These are phyloP conservation scores for Uncinocarpus reesii DNA, from an alignment of 2,329 filamentous ascomycete genomes.

Conservation along the genomic window DNA sequence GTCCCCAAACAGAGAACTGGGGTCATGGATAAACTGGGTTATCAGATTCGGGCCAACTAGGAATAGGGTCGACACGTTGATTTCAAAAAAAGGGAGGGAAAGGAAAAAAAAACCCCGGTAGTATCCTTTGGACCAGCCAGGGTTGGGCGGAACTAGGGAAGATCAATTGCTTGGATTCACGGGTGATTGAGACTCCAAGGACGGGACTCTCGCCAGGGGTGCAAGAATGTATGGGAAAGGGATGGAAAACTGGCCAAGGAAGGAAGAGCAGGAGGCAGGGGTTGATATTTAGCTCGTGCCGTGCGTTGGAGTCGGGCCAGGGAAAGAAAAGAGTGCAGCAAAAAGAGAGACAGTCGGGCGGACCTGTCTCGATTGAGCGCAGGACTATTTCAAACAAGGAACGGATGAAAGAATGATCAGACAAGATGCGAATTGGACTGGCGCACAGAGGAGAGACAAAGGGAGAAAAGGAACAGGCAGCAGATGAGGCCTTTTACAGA, in stretches of 20 bases:
- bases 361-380: no score
- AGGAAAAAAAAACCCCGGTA: neutral
- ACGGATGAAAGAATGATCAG: neutral
- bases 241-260: neutral
- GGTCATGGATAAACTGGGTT: slow-evolving; percentile 8
- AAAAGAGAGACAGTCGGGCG: no score
- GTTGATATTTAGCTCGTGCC: neutral
- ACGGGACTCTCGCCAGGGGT: neutral
- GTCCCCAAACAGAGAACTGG: slow-evolving; percentile 5
- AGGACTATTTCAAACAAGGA: neutral
- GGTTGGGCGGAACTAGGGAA: slow-evolving; percentile 9
- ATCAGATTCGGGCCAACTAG: neutral
- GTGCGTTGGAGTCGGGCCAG: neutral
- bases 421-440: neutral
- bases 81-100: neutral
- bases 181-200: neutral
- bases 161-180: slow-evolving; percentile 11
- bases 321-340: neutral
- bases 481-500: no score
- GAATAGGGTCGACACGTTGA: slow-evolving; percentile 8
- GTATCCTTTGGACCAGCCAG: slow-evolving; percentile 5
- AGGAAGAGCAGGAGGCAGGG: neutral
- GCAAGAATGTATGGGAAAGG: neutral
- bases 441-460: neutral
- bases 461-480: neutral